Evolutionary conservation across 441 rosid species (phyloP).

Genomic region (Biscutella laevigata): DNA sequence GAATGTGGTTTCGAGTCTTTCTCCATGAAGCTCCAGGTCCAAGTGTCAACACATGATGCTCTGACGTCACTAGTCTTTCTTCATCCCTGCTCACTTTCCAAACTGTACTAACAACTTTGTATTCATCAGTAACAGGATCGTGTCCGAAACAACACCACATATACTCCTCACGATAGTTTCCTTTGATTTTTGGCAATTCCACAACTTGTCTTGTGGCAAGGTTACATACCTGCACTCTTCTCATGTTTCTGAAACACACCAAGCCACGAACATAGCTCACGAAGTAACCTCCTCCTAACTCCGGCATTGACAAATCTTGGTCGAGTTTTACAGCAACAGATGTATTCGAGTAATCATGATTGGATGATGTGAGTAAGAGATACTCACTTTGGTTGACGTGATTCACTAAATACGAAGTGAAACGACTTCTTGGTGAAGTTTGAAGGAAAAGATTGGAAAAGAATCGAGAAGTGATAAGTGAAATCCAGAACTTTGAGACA

Average conservation of each 20-base stretch:
- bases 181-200: not conserved
- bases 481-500: not conserved
- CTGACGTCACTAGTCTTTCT: not conserved
- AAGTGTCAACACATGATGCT: conserved; percentile 4
- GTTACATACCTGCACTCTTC: not conserved
- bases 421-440: not conserved
- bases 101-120: not conserved
- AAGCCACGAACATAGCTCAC: not conserved
- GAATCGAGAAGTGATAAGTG: not conserved
- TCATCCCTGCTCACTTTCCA: not conserved
- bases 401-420: not conserved
- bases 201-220: not conserved
- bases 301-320: not conserved
- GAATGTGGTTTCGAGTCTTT: not conserved
- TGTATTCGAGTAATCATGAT: not conserved
- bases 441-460: not conserved
- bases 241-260: not conserved
- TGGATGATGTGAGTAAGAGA: not conserved
- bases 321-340: not conserved
- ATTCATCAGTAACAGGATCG: not conserved
- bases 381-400: not conserved
- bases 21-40: not conserved
- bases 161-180: too few species aligned
- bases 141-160: not conserved
- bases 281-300: not conserved